Conservation (phyloP, 257 asterid genomes). For the Plantago major region DNA sequence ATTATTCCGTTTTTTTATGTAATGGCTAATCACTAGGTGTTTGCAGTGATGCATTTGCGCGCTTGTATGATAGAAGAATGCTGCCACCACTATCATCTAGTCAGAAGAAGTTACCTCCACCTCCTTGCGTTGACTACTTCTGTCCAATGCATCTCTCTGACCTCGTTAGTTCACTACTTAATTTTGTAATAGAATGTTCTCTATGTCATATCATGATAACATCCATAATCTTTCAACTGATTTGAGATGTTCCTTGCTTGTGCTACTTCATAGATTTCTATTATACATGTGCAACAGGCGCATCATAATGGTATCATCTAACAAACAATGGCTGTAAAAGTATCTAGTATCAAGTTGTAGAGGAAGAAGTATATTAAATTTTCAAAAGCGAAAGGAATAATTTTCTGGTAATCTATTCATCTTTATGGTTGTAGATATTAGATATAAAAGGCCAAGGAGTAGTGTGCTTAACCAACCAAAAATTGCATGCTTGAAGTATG, state of each 20-base stretch:
- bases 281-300: slow-evolving; percentile 8
- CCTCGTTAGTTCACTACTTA: slow-evolving; percentile 50
- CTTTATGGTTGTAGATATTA: too few relatives aligned
- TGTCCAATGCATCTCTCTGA: slow-evolving; percentile 98
- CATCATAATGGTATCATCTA: background rate
- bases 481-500: too few relatives aligned
- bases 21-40: slow-evolving; percentile 18
- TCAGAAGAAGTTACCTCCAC: slow-evolving; percentile 72
- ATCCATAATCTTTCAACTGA: slow-evolving; percentile 4
- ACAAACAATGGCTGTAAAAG: too few relatives aligned
- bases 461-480: too few relatives aligned
- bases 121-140: slow-evolving; percentile 85
- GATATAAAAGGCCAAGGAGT: too few relatives aligned
- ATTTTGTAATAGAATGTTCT: slow-evolving; percentile 12
- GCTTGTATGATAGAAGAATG: slow-evolving; percentile 96
- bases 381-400: too few relatives aligned
- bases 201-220: background rate
- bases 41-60: slow-evolving; percentile 96
- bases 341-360: too few relatives aligned
- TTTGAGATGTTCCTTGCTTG: background rate
- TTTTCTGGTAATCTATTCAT: too few relatives aligned
- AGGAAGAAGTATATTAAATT: too few relatives aligned
- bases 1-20: slow-evolving; percentile 13
- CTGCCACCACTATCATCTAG: slow-evolving; percentile 91
- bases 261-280: slow-evolving; percentile 16